phyloP scores from a whole-genome alignment of 208 protist species.

The Leishmania braziliensis region DNA sequence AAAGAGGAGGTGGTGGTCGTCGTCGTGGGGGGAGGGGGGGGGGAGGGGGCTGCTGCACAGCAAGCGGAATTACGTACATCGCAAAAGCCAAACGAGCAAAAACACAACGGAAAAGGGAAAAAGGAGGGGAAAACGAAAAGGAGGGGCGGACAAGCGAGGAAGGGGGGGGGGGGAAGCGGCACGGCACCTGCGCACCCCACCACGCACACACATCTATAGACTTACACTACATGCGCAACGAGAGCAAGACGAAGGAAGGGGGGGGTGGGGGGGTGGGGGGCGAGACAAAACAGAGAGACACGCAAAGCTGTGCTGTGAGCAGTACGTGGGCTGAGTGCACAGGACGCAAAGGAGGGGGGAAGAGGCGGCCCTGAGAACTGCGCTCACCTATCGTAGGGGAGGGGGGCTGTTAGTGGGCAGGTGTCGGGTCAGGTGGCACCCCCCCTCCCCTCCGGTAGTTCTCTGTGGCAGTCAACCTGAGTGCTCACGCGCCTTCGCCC shows the following conservation, averaged over 20 bases:
- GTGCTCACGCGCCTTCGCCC: not conserved
- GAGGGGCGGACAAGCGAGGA: not conserved
- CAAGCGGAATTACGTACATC: not conserved
- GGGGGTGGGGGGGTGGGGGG: not conserved
- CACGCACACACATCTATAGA: not conserved
- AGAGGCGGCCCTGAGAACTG: not conserved
- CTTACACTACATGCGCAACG: not conserved
- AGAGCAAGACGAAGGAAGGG: not conserved
- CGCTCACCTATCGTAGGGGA: not conserved
- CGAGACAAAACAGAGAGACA: not conserved
- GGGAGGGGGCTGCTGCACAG: not conserved
- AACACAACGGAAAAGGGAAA: conserved; percentile 9
- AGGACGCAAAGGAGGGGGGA: not conserved
- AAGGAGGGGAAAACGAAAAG: not conserved
- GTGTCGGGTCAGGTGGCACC: not conserved
- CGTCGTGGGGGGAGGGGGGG: not conserved
- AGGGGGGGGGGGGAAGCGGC: not conserved
- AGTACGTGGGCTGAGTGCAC: not conserved
- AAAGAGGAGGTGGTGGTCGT: not conserved
- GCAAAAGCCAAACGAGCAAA: not conserved
- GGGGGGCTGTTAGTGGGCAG: not conserved
- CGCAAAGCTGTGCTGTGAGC: not conserved
- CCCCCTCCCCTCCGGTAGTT: not conserved
- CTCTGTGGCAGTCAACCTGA: not conserved
- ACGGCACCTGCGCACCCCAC: no score